Evolutionary conservation across 2,329 filamentous ascomycete species (phyloP), one percentile per base, ranked within the genome.

Genomic region (Aspergillus eucalypticola): DNA sequence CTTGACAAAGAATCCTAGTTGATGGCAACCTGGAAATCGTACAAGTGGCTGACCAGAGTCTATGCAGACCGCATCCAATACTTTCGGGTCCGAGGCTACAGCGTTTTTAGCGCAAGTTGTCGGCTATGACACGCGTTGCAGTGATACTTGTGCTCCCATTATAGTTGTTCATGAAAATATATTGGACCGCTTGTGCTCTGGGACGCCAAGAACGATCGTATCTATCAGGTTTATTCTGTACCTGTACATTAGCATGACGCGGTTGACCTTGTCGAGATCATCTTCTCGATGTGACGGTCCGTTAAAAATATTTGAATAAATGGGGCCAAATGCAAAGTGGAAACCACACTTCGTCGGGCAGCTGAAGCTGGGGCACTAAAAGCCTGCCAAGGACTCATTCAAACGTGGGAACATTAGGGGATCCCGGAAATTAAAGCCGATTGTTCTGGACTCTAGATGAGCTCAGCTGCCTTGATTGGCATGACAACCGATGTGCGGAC

Each of bases 401-500:
- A 25, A 54, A 25, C 42, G 51, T 48, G 46, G 52, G 42, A 19
- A 53, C 38, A 42, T 54, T 58, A 54, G 46, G 54, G 49, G 42
- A 60, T 59, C 55, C 60, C 56, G 59, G 64, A 62, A 60, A 52
- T 54, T 60, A 59, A 51, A 61, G 50, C 51, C 62, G 62, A 66
- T 56, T 63, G 62, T 64, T 63, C 59, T 66, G 62, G 65, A 60
- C 62, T 58, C 58, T 19, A 27, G 35, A 39, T 55, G 38, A 54
- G 48, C 19, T 54, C 56, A 44, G 23, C 46, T 38, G 52, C 50
- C 56, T 62, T 35, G 42, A 44, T 29, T 32, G 32, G 59, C 55
- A 42, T 21, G 32, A 58, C 23, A 35, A 35, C 32, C 52, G 57
- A 21, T 41, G 23, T 15, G 54, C 46, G 39, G 55, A 17, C 46